Evolutionary conservation across 1,284 basidiomycete species (phyloP).

Genomic region (Apiotrichum siamense): DNA sequence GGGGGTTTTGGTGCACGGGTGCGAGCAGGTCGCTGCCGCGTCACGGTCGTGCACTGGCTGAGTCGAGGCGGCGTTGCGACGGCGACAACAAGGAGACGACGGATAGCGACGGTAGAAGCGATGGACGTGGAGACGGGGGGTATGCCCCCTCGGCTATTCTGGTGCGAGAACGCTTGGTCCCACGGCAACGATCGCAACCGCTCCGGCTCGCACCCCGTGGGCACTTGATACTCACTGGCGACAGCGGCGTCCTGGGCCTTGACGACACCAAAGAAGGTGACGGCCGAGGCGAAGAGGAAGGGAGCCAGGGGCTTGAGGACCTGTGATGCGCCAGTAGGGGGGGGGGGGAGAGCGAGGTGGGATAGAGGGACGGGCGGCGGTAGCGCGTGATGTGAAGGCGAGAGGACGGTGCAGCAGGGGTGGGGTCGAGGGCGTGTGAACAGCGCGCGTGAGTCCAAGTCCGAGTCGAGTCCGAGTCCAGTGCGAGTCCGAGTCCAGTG

Average conservation of each 20-base stretch:
- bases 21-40: background rate
- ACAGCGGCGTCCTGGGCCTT: conserved; percentile 37
- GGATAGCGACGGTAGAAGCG: too few species aligned
- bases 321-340: conserved; percentile 17
- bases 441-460: too few species aligned
- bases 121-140: too few species aligned
- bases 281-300: conserved; percentile 36
- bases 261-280: conserved; percentile 35
- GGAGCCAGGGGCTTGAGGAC: conserved; percentile 40
- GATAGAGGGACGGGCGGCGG: background rate
- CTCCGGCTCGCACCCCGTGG: background rate
- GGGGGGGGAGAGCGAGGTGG: background rate
- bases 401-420: background rate
- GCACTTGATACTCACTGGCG: conserved; percentile 37
- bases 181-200: background rate
- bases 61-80: too few species aligned
- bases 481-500: too few species aligned
- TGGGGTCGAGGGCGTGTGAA: too few species aligned
- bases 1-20: background rate
- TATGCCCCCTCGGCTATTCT: too few species aligned
- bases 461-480: too few species aligned
- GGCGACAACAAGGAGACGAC: too few species aligned
- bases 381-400: background rate
- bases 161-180: too few species aligned
- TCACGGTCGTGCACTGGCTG: too few species aligned